Conservation (phyloP, 495 filamentous ascomycete species). For the Pyrenopolyporus hunteri region DNA sequence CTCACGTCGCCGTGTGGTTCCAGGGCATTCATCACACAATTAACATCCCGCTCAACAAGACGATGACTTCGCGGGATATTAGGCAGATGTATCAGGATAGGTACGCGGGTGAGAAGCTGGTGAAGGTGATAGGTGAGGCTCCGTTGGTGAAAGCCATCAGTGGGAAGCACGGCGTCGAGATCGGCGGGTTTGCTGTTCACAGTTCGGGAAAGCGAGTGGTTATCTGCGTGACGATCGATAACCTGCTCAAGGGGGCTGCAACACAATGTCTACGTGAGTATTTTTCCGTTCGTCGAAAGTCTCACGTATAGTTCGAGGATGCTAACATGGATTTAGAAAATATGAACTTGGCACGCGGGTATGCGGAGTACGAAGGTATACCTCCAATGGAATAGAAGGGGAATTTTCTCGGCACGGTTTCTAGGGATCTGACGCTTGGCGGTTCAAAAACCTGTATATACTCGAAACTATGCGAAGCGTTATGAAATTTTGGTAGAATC, state of each 20-base stretch:
- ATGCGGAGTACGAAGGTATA: slow-evolving; percentile 53
- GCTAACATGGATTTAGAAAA: slow-evolving; percentile 68
- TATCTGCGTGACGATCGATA: slow-evolving; percentile 96
- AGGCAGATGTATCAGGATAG: slow-evolving; percentile 94
- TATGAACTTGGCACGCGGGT: slow-evolving; percentile 95
- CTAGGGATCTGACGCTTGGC: slow-evolving; percentile 23
- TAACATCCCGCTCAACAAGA: slow-evolving; percentile 80
- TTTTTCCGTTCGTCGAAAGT: background rate
- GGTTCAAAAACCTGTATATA: slow-evolving; percentile 32
- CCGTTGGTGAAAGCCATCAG: slow-evolving; percentile 88
- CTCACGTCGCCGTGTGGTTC: slow-evolving; percentile 97
- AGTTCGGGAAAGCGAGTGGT: slow-evolving; percentile 87
- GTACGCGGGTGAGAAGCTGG: slow-evolving; percentile 92
- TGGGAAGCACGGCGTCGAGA: slow-evolving; percentile 90
- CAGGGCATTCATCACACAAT: slow-evolving; percentile 95
- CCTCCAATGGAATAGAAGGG: slow-evolving; percentile 33
- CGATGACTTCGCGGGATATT: slow-evolving; percentile 89
- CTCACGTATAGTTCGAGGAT: background rate
- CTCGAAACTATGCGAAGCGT: background rate
- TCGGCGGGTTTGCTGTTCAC: slow-evolving; percentile 94
- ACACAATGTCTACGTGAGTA: slow-evolving; percentile 92
- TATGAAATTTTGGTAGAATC: slow-evolving; percentile 18
- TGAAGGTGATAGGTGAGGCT: slow-evolving; percentile 88
- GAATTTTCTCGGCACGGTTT: background rate
- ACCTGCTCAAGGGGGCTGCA: slow-evolving; percentile 93